phyloP scores from a whole-genome alignment of 106 monocot species.

The Phalaenopsis aphrodite region DNA sequence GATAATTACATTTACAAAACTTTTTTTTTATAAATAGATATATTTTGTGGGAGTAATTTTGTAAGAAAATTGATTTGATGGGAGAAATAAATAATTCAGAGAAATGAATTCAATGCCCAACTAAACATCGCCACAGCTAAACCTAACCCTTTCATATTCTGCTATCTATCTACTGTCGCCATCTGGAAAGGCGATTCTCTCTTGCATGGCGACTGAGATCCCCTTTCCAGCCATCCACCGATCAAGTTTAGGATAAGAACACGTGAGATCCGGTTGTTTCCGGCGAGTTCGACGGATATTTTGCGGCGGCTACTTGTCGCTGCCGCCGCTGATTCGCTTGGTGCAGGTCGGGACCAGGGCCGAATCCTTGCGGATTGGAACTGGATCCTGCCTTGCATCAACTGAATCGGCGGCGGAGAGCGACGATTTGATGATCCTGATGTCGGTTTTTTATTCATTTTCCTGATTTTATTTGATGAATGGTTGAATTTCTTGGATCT shows the following conservation, averaged over 20 bases:
- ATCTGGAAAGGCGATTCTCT: background rate
- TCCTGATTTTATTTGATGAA: background rate
- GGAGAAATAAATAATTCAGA: too few relatives aligned
- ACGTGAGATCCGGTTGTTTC: background rate
- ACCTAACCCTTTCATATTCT: background rate
- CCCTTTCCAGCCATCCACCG: background rate
- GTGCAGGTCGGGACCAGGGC: slow-evolving; percentile 77
- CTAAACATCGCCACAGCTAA: background rate
- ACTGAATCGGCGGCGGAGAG: slow-evolving; percentile 66
- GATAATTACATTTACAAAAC: too few relatives aligned
- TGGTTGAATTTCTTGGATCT: background rate
- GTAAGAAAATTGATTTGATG: too few relatives aligned
- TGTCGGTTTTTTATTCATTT: background rate
- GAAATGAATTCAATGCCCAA: background rate
- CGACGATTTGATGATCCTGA: slow-evolving; percentile 1
- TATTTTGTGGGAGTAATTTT: too few relatives aligned
- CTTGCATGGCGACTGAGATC: background rate
- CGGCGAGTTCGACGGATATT: background rate
- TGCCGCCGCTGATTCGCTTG: slow-evolving; percentile 74
- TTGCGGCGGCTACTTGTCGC: slow-evolving; percentile 11
- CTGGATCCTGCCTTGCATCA: slow-evolving; percentile 78
- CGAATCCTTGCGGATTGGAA: slow-evolving; percentile 4
- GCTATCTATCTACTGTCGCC: background rate
- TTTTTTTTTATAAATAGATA: too few relatives aligned
- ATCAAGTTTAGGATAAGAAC: background rate